Conservation (phyloP, 257 asterid species). For the Cynanchum wilfordii region DNA sequence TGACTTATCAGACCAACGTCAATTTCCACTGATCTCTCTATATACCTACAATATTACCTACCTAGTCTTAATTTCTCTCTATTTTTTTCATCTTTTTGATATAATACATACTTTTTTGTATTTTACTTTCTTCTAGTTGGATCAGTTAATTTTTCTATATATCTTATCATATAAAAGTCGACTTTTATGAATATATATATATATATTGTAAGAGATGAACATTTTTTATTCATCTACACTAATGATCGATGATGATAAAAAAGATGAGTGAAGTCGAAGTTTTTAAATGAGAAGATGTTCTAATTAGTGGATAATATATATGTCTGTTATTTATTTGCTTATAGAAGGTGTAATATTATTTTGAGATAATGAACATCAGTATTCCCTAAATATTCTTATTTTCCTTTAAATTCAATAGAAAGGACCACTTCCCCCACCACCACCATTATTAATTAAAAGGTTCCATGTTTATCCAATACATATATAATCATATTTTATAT, state of each 20-base stretch:
- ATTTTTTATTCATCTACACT: neutral
- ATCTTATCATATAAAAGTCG: neutral
- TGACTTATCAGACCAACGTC: conserved; percentile 40
- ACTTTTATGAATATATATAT: neutral
- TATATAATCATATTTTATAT: too few species aligned
- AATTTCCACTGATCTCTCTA: conserved; percentile 60
- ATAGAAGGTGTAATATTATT: too few species aligned
- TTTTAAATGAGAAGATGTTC: neutral
- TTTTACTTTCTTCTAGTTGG: neutral
- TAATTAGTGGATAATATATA: too few species aligned
- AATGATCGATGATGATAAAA: neutral
- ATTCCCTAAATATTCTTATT: too few species aligned
- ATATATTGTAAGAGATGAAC: neutral
- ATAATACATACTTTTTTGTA: neutral
- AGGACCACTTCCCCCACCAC: too few species aligned
- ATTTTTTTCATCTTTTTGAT: neutral
- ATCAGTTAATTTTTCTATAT: neutral
- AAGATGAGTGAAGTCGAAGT: neutral
- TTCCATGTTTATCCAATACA: too few species aligned
- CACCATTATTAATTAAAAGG: too few species aligned
- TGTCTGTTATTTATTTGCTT: too few species aligned
- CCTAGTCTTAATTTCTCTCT: too few species aligned
- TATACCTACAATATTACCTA: too few species aligned
- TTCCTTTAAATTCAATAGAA: too few species aligned
- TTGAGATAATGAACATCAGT: too few species aligned